Evolutionary conservation across 305 asterid genomes (phyloP), one percentile per base, ranked within the genome.

Genomic region (Solanum hybrid): DNA sequence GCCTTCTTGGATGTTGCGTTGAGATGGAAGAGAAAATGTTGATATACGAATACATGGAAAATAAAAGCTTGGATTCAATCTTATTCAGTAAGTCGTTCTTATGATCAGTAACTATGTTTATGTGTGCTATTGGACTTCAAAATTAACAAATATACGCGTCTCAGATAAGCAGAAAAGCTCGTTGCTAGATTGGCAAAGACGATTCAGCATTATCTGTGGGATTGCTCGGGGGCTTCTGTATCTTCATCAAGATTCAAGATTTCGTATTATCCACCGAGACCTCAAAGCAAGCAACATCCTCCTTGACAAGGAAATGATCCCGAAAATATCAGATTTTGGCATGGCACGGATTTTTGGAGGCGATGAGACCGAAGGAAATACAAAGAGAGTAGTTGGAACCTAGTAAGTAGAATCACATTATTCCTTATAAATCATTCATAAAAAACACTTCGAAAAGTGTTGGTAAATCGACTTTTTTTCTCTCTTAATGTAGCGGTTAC

Each of bases 281-380:
- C 94, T 97, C 79, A 97, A 97, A 92, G 97, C 98, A 6, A 96
- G 99, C 93, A 97, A 96, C 90, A 92, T 97, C 88, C 98, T 97
- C 36, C 98, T 97, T 5, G 98, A 96, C 79, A 94, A 92, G 83
- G 97, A 95, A 28, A 92, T 96, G 98, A 94, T 90, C 88, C 99
- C 99, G 3, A 97, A 97, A 82, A 97, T 97, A 89, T 97, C 99
- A 6, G 99, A 96, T 89, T 96, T 97, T 89, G 99, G 99, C 76
- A 95, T 97, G 97, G 98, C 99, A 57, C 95, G 98, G 89, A 96
- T 97, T 75, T 96, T 96, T 13, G 97, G 97, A 87, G 94, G 96
- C 14, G 98, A 97, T 87, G 95, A 97, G 88, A 95, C 96, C 0
- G 98, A 95, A 93, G 99, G 96, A 36, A 94, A 93, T 89, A 95